A percentile compares a stretch with the other conserved stretches of the same genome.
Evolutionary conservation across 805 yeast species (phyloP).

Genomic region (Kregervanrija pseudodelftensis): DNA sequence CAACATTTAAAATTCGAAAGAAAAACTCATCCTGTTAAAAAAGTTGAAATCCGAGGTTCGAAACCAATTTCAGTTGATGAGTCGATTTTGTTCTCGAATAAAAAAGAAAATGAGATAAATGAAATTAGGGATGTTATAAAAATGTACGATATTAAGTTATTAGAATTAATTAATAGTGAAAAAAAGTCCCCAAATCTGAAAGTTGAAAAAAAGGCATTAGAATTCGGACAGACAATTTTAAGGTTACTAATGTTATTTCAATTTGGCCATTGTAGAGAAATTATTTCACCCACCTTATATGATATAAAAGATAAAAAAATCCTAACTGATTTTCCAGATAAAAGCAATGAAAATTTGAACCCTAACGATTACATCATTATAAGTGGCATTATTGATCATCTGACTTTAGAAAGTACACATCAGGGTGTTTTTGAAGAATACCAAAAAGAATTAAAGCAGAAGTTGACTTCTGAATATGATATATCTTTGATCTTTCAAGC

Average conservation of each 20-base stretch:
- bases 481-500: constrained; percentile 14
- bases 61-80: constrained; percentile 4
- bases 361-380: constrained; percentile 34
- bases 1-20: constrained; percentile 6
- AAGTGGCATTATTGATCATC: constrained; percentile 60
- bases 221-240: constrained; percentile 21
- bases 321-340: neutral
- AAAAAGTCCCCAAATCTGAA: constrained; percentile 9
- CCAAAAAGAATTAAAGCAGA: constrained; percentile 14
- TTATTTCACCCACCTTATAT: constrained; percentile 48
- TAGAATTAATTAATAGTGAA: constrained; percentile 13
- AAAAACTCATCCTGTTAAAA: constrained; percentile 5
- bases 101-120: neutral
- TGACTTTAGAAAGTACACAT: constrained; percentile 22
- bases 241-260: constrained; percentile 35
- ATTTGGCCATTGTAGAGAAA: constrained; percentile 54
- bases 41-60: neutral
- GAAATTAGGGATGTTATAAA: neutral
- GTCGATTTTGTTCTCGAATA: neutral
- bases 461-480: constrained; percentile 11
- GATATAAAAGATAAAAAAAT: constrained; percentile 10
- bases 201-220: too few species aligned
- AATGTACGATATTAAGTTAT: neutral
- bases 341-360: constrained; percentile 5
- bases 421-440: constrained; percentile 14